A percentile compares a stretch with the other conserved stretches of the same genome.
phyloP scores from a whole-genome alignment of 2,329 filamentous ascomycete genomes.

The Ampelomyces quisqualis region DNA sequence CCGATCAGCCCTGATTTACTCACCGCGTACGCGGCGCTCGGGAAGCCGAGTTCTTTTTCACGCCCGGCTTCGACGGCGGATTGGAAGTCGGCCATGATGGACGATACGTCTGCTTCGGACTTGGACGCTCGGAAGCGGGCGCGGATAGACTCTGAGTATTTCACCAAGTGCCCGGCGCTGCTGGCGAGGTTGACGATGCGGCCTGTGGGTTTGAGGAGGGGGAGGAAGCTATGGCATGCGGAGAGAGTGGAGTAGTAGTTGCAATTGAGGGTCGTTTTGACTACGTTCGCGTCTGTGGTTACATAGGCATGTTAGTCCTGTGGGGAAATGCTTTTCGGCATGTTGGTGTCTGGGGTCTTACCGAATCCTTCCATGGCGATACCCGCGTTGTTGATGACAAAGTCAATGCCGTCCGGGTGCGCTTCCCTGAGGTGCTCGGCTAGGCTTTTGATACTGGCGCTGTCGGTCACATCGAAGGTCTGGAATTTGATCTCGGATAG shows the following conservation, averaged over 20 bases:
- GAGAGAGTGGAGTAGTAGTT: conserved; percentile 58
- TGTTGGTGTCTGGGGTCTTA: too few species aligned
- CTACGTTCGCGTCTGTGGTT: conserved; percentile 50
- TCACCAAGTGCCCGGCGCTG: conserved; percentile 48
- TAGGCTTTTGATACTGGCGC: conserved; percentile 49
- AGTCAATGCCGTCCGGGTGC: conserved; percentile 54
- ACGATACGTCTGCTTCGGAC: conserved; percentile 48
- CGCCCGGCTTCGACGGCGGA: conserved; percentile 49
- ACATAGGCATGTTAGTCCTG: too few species aligned
- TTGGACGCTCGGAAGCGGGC: conserved; percentile 47
- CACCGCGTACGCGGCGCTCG: conserved; percentile 53
- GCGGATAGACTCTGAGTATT: conserved; percentile 49
- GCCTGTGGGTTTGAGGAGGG: conserved; percentile 48
- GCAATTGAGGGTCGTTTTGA: conserved; percentile 51
- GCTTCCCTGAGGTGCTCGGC: conserved; percentile 45
- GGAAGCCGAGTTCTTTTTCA: conserved; percentile 53
- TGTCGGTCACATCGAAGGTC: conserved; percentile 52
- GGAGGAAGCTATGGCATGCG: conserved; percentile 49
- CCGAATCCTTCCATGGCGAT: conserved; percentile 52
- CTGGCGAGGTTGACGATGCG: conserved; percentile 54
- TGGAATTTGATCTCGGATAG: conserved; percentile 52
- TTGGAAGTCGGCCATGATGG: conserved; percentile 54
- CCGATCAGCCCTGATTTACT: conserved; percentile 50
- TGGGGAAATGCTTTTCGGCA: too few species aligned
- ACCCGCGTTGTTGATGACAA: conserved; percentile 58